phyloP scores from a whole-genome alignment of 495 filamentous ascomycete species.

The Podospora conica region DNA sequence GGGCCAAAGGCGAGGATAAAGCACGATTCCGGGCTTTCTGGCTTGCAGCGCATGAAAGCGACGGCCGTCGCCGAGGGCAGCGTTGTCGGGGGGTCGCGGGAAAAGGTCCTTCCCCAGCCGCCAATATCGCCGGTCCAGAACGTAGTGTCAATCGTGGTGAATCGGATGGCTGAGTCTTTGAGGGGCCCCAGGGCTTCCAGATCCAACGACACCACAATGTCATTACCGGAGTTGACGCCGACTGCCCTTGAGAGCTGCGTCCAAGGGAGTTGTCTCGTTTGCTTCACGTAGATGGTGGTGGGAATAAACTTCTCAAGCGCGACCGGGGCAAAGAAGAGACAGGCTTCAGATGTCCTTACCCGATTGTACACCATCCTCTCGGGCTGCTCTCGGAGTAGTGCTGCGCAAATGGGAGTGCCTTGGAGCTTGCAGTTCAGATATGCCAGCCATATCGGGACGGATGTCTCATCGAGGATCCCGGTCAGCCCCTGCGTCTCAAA shows the following conservation, averaged over 20 bases:
- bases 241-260: not conserved
- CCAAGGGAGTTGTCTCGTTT: not conserved
- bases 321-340: not conserved
- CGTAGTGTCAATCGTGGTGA: not conserved
- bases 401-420: not conserved
- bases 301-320: not conserved
- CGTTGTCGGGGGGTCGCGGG: not conserved
- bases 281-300: not conserved
- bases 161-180: not conserved
- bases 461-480: not conserved
- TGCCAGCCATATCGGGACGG: not conserved
- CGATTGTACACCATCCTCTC: not conserved
- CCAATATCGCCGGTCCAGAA: not conserved
- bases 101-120: not conserved
- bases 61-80: not conserved
- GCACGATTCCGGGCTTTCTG: not conserved
- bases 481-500: not conserved
- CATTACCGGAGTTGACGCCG: not conserved
- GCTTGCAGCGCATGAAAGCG: not conserved
- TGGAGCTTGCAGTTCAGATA: not conserved
- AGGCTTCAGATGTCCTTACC: not conserved
- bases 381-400: not conserved
- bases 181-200: not conserved
- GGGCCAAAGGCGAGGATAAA: not conserved
- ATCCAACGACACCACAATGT: not conserved